Evolutionary conservation across 2,329 filamentous ascomycete genomes (phyloP), one percentile per base, ranked within the genome.

Genomic region (Nothophaeocryptopus gaeumannii): DNA sequence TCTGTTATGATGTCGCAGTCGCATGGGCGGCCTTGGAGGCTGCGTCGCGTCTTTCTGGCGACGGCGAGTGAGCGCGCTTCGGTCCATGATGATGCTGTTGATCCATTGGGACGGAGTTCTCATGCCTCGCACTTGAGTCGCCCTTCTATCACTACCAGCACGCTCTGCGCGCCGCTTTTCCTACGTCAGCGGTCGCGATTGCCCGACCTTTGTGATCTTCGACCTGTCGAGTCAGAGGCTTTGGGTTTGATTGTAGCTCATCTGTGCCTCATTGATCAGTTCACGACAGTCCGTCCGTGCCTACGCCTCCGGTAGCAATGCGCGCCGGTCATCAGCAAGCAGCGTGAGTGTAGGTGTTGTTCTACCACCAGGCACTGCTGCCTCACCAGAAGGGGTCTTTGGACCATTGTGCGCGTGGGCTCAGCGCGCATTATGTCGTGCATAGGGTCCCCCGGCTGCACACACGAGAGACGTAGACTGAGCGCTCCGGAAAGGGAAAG

Each of bases 81-180:
- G 60, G 34, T 64, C 58, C 59, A 63, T 60, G 31, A 47, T 56
- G 42, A 46, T 50, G 39, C 37, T 43, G 39, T 41, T 50, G 26
- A 52, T 60, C 60, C 63, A 65, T 63, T 47, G 55, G 41, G 36
- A 33, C 12, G 35, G 49, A 31, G 16, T 32, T 34, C 13, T 35
- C 35, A 31, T 31, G 13, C 34, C 34, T 31, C 39, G 29, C 45
- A 34, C 45, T 47, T 45, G 37, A 47, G 50, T 44, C 54, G 47
- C 50, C 43, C 44, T 35, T 31, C 39, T 39, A 49, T 46, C 51
- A 37, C 40, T 30, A 46, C 42, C 32, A 35, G 40, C 26, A 49
- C 37, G 44, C 43, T 39, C 36, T 48, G 20, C 20, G 20, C 20
- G 20, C 45, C 50, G 40, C 34, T 44, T 52, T 47, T 40, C 16